Evolutionary conservation across 371 early-diverging fungal genomes (phyloP).

Genomic region (Funneliformis caledonium): DNA sequence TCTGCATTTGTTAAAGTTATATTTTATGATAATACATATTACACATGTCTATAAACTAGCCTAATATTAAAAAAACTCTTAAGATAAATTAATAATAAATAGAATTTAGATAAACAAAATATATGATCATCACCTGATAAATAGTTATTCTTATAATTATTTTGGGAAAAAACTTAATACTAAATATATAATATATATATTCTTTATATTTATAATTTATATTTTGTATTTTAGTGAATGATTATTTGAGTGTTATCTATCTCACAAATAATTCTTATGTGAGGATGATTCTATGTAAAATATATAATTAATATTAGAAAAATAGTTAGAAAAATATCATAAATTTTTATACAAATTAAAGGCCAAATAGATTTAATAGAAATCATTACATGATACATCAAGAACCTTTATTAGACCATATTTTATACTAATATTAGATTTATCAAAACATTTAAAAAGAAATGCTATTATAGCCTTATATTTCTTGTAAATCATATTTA

Average conservation of each 20-base stretch:
- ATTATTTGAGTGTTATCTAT: not conserved
- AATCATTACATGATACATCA: slow-evolving; percentile 24
- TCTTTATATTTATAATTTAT: not conserved
- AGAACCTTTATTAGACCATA: not conserved
- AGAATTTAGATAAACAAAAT: not conserved
- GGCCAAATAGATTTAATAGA: not conserved
- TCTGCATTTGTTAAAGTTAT: not conserved
- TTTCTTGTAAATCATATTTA: not conserved
- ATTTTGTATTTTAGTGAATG: not conserved
- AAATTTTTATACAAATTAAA: slow-evolving; percentile 15
- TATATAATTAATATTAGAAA: slow-evolving; percentile 10
- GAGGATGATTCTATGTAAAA: not conserved
- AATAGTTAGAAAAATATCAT: not conserved
- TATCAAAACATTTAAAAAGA: not conserved
- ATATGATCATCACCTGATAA: slow-evolving; percentile 18
- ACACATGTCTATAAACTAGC: not conserved
- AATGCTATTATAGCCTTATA: too few species aligned
- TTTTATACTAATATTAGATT: not conserved
- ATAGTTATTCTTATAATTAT: not conserved
- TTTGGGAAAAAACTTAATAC: slow-evolving; percentile 6
- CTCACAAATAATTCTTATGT: slow-evolving; percentile 1
- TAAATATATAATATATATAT: not conserved
- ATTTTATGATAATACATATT: not conserved
- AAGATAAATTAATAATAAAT: not conserved
- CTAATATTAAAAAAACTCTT: not conserved